Base-by-base conservation (phyloP, 1,284 basidiomycete species). In the Heimioporus retisporus region DNA sequence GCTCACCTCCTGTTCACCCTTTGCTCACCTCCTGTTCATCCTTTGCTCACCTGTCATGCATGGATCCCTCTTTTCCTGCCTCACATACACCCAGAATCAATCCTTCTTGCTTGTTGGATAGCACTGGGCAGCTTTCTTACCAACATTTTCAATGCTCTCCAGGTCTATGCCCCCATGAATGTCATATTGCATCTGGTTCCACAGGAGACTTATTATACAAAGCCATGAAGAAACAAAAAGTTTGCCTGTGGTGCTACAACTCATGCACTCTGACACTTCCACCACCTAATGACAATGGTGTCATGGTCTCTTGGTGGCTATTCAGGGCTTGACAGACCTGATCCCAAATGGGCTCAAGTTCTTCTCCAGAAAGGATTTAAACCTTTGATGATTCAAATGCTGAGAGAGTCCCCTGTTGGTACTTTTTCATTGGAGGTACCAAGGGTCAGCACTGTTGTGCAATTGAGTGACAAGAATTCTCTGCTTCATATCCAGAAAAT, bases 61-160 rank as follows among this genome's bases (percentile, higher is more conserved):
- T 10, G 46, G 35, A 64, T 21, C 60, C 56, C 60, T 65, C 14
- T 67, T 67, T 23, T 67, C 66, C n/a, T 67, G 66, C 50, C 66
- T 67, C 1, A 40, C n/a, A 15, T 65, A 65, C 28, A 51, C 35
- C 10, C 7, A 35, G 43, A 13, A 16, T 46, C 44, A 21, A 56
- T 55, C 18, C 56, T 67, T 5, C 42, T 67, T 6, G 31, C 55
- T 8, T 11, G 44, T 25, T 67, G 66, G 60, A 35, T 35, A 35
- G 40, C 57, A 35, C 35, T 35, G 10, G 35, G 8, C 10, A 10
- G 35, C 10, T 35, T 35, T 8, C 46, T 67, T 1, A 23, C 65
- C 2, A 4, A 59, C 19, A 66, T 67, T 23, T 64, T 67, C 28
- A 54, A 50, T 3, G 14, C 55, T 10, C 35, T 62, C 15, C 43